A percentile compares a stretch with the other conserved stretches of the same genome.
Evolutionary conservation across 805 yeast species (phyloP).

Genomic region (Ogataea polymorpha): DNA sequence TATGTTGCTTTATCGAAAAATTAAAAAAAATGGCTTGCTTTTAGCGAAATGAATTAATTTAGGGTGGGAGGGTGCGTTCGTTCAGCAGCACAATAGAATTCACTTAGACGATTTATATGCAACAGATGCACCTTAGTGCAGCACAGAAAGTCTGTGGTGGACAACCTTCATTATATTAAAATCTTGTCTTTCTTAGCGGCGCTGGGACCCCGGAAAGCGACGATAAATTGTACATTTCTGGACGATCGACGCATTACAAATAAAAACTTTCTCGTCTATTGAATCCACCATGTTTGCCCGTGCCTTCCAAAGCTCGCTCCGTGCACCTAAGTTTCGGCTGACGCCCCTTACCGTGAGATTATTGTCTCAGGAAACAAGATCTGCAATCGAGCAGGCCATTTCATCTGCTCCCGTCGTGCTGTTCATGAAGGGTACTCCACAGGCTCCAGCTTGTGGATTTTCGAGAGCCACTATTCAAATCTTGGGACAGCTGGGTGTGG

Average conservation of each 20-base stretch:
- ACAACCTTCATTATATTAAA: neutral
- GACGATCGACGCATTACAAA: slow-evolving; percentile 9
- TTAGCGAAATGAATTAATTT: slow-evolving; percentile 1
- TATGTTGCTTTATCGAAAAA: slow-evolving; percentile 13
- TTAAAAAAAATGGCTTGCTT: slow-evolving; percentile 19
- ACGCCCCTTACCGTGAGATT: slow-evolving; percentile 27
- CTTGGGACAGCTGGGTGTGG: slow-evolving; percentile 95
- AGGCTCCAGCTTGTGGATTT: slow-evolving; percentile 96
- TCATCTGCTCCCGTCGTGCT: slow-evolving; percentile 89
- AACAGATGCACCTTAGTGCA: neutral
- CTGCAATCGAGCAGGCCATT: slow-evolving; percentile 85
- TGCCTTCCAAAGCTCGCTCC: neutral
- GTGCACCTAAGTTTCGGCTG: slow-evolving; percentile 2
- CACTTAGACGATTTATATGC: neutral
- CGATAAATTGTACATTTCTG: neutral
- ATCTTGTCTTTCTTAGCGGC: neutral
- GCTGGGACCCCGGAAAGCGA: neutral
- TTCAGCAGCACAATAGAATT: neutral
- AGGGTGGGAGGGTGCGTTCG: neutral
- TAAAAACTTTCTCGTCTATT: neutral
- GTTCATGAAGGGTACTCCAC: slow-evolving; percentile 98
- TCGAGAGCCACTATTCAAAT: slow-evolving; percentile 92
- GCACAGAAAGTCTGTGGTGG: neutral
- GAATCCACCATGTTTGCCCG: slow-evolving; percentile 5
- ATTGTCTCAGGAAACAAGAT: slow-evolving; percentile 72